A percentile compares a stretch with the other conserved stretches of the same genome.
Conservation (phyloP, 2,329 filamentous ascomycete species). For the Paecilomyces fulvus region DNA sequence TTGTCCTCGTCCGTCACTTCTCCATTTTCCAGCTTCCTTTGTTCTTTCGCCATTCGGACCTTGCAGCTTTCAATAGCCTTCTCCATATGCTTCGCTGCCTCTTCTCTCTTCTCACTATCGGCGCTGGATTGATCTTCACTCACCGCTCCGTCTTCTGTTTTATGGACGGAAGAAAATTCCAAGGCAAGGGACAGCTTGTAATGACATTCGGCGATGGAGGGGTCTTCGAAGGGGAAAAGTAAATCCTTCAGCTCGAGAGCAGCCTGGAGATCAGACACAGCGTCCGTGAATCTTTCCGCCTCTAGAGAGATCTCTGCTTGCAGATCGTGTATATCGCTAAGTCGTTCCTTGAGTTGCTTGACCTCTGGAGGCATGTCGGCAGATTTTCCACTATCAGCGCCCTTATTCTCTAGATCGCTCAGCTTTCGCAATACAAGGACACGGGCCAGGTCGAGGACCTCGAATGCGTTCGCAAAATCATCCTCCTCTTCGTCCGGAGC, state of each 20-base stretch:
- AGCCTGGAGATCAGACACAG: conserved; percentile 73
- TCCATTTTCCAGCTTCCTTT: conserved; percentile 32
- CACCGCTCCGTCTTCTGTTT: conserved; percentile 33
- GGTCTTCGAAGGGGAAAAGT: conserved; percentile 70
- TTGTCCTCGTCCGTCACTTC: conserved; percentile 34
- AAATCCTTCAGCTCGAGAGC: conserved; percentile 71
- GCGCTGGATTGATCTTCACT: conserved; percentile 31
- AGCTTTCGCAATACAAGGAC: conserved; percentile 51
- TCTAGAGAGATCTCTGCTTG: conserved; percentile 96
- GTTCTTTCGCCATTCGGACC: conserved; percentile 46
- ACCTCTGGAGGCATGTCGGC: conserved; percentile 31
- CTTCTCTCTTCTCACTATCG: conserved; percentile 48
- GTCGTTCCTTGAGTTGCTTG: conserved; percentile 67
- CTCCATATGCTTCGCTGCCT: conserved; percentile 53
- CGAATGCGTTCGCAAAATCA: conserved; percentile 56
- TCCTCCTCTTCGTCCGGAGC: conserved; percentile 55
- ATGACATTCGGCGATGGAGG: conserved; percentile 85
- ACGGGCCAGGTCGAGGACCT: conserved; percentile 55
- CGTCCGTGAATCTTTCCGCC: conserved; percentile 82
- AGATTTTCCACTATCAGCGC: conserved; percentile 41
- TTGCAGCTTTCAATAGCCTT: conserved; percentile 52
- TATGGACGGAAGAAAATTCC: conserved; percentile 72
- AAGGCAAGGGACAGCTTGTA: conserved; percentile 93
- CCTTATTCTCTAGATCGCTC: conserved; percentile 37
- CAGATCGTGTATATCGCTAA: conserved; percentile 88